Conservation (phyloP, 1,284 basidiomycete species). For the Cryptococcus sp. region DNA sequence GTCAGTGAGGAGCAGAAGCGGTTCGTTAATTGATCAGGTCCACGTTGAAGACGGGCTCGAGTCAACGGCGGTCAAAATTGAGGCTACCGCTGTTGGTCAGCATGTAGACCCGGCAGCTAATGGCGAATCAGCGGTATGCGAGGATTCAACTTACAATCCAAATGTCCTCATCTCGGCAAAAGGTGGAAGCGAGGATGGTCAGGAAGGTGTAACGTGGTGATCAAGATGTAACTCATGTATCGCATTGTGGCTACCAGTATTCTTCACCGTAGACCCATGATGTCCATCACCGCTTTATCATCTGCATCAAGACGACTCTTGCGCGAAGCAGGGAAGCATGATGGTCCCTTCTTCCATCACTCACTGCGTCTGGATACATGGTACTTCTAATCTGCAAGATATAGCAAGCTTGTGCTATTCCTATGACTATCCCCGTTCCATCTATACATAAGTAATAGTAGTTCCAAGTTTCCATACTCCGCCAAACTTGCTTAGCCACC, state of each 20-base stretch:
- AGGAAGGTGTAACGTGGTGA: conserved; percentile 10
- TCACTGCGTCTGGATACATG: too few species aligned
- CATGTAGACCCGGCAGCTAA: too few species aligned
- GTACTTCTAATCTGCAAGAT: neutral
- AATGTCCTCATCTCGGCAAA: neutral
- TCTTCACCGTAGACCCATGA: too few species aligned
- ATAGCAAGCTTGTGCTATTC: neutral
- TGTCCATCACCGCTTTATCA: too few species aligned
- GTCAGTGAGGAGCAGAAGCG: neutral
- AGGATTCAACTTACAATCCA: too few species aligned
- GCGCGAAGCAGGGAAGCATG: too few species aligned
- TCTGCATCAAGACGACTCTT: too few species aligned
- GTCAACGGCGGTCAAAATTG: neutral
- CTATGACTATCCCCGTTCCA: neutral
- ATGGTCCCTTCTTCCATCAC: too few species aligned
- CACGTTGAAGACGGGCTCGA: conserved; percentile 3
- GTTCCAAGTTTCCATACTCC: conserved; percentile 50
- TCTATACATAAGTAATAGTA: conserved; percentile 47
- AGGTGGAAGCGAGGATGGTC: conserved; percentile 5
- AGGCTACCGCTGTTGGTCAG: neutral
- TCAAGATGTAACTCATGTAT: neutral
- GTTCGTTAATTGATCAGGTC: neutral
- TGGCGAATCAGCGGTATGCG: too few species aligned
- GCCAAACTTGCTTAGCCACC: conserved; percentile 43
- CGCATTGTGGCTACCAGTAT: neutral